Evolutionary conservation across 345 rosid genomes (phyloP).

Genomic region (Hibiscus mutabilis): DNA sequence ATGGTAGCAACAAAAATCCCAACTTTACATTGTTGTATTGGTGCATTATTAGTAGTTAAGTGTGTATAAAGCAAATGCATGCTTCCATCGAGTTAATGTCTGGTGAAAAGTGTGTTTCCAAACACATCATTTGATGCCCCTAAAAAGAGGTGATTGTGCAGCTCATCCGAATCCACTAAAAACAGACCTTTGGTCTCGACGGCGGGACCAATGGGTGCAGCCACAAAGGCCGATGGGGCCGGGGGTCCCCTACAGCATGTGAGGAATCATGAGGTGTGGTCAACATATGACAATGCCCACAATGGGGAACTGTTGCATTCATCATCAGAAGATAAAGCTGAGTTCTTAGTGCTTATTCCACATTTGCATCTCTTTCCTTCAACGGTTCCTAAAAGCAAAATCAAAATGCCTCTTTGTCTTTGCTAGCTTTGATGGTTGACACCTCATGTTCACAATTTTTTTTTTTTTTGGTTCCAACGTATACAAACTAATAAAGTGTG

Average conservation of each 20-base stretch:
- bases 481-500: neutral
- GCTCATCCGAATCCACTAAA: no score
- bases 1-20: neutral
- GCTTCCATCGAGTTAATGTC: neutral
- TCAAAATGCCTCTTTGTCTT: neutral
- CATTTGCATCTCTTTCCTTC: neutral
- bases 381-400: conserved; percentile 5
- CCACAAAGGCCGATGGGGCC: neutral
- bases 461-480: neutral
- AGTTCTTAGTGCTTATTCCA: neutral
- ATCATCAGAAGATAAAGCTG: neutral
- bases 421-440: neutral
- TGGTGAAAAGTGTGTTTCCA: neutral
- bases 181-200: neutral
- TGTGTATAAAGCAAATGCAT: neutral
- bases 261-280: neutral
- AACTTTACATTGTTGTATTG: neutral
- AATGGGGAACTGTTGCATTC: neutral
- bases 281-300: neutral
- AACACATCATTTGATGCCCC: neutral
- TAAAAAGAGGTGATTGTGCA: neutral
- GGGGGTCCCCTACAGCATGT: no score
- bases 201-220: conserved; percentile 2
- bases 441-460: neutral
- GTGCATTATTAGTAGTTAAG: neutral